A percentile compares a stretch with the other conserved stretches of the same genome.
Evolutionary conservation across 345 rosid genomes (phyloP).

Genomic region (Clausena lansium): DNA sequence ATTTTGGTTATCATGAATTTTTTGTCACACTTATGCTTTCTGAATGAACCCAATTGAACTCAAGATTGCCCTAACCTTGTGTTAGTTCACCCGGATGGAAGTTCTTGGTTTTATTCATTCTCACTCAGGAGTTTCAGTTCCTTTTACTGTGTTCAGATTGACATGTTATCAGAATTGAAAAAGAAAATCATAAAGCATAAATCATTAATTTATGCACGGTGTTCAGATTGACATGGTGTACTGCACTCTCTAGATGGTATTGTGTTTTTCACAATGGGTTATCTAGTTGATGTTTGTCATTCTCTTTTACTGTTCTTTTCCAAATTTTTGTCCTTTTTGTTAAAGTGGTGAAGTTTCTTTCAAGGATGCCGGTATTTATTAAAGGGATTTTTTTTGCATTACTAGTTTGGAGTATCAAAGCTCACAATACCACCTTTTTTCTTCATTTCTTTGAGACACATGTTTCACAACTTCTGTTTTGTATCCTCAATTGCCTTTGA

Average conservation of each 20-base stretch:
- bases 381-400: not conserved
- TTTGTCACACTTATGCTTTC: not conserved
- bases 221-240: no score
- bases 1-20: constrained; percentile 10
- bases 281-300: not conserved
- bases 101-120: not conserved
- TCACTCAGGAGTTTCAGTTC: not conserved
- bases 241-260: not conserved
- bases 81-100: not conserved
- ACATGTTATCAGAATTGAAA: not conserved
- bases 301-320: not conserved
- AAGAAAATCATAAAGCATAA: not conserved
- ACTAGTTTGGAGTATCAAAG: not conserved
- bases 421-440: not conserved
- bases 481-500: not conserved
- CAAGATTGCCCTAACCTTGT: not conserved
- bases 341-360: not conserved
- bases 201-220: no score
- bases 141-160: not conserved
- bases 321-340: not conserved
- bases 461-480: not conserved
- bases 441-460: not conserved
- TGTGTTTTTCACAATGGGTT: not conserved
- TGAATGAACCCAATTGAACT: not conserved
- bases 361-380: not conserved